These are phyloP conservation scores for Acanthamoeba royreba DNA, from an alignment of 208 protist species.

Conservation along the genomic window DNA sequence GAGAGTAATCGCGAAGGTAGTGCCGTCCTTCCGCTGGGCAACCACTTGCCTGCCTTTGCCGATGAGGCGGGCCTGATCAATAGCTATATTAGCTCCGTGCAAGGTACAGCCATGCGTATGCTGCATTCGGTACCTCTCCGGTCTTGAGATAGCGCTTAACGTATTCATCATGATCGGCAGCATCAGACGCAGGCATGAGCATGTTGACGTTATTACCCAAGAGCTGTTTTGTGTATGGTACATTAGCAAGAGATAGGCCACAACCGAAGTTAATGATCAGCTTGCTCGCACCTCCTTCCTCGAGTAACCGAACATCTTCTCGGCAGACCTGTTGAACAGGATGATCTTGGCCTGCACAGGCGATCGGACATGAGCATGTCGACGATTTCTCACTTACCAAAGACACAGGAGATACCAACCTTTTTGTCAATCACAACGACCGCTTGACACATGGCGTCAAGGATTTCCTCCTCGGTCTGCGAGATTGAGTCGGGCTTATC, in stretches of 20 bases:
- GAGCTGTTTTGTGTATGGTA: too few species aligned
- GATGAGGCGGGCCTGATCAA: neutral
- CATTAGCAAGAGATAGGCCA: too few species aligned
- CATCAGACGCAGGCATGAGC: constrained; percentile 6
- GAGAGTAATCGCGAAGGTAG: neutral
- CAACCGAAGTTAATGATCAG: too few species aligned
- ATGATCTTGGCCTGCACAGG: neutral
- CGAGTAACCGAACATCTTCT: neutral
- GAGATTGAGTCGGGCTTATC: neutral
- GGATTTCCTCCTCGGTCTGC: neutral
- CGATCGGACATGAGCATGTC: neutral
- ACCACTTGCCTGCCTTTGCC: constrained; percentile 8
- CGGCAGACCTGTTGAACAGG: neutral
- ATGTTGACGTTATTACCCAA: constrained; percentile 4
- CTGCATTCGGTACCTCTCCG: too few species aligned
- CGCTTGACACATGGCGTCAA: neutral
- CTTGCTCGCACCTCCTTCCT: neutral
- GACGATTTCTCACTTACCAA: too few species aligned
- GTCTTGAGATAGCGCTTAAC: neutral
- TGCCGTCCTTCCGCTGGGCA: constrained; percentile 18
- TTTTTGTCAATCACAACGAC: neutral
- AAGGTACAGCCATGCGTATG: too few species aligned
- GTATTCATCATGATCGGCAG: neutral
- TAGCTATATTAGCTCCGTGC: too few species aligned
- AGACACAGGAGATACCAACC: neutral